phyloP scores from a whole-genome alignment of 1,284 basidiomycete species.

The Ganoderma leucocontextum region DNA sequence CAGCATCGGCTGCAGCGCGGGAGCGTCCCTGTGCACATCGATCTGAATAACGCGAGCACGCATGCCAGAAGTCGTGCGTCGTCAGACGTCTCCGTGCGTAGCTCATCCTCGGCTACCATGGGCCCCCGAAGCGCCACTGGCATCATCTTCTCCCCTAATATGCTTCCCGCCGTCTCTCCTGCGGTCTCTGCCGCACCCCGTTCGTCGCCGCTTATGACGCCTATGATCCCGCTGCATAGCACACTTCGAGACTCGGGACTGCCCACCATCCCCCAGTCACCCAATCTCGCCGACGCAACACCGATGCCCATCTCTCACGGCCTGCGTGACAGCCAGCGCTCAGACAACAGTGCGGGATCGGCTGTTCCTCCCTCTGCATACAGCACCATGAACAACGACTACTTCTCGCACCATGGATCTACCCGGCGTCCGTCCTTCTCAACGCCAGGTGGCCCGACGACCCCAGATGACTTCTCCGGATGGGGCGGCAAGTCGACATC shows the following conservation, averaged over 20 bases:
- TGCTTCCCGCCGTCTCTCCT: slow-evolving; percentile 72
- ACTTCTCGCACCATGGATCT: slow-evolving; percentile 53
- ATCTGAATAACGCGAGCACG: slow-evolving; percentile 40
- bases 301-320: slow-evolving; percentile 43
- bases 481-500: slow-evolving; percentile 49
- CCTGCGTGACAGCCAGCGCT: slow-evolving; percentile 23
- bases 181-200: slow-evolving; percentile 49
- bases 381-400: slow-evolving; percentile 47
- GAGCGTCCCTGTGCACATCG: slow-evolving; percentile 40
- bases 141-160: slow-evolving; percentile 66
- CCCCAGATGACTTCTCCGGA: slow-evolving; percentile 62
- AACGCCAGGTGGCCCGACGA: slow-evolving; percentile 37
- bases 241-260: slow-evolving; percentile 39
- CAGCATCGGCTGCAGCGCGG: slow-evolving; percentile 39
- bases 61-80: slow-evolving; percentile 41
- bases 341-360: slow-evolving; percentile 22
- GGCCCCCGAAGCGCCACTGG: slow-evolving; percentile 36
- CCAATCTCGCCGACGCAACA: slow-evolving; percentile 42
- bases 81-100: slow-evolving; percentile 40
- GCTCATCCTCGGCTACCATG: slow-evolving; percentile 15
- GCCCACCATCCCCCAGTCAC: slow-evolving; percentile 48
- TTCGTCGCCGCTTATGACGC: slow-evolving; percentile 62
- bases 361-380: slow-evolving; percentile 23
- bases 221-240: slow-evolving; percentile 61
- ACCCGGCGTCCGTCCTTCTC: slow-evolving; percentile 53